These are phyloP conservation scores for Sporobolomyces roseus DNA, from an alignment of 768 basidiomycete genomes.

Conservation along the genomic window DNA sequence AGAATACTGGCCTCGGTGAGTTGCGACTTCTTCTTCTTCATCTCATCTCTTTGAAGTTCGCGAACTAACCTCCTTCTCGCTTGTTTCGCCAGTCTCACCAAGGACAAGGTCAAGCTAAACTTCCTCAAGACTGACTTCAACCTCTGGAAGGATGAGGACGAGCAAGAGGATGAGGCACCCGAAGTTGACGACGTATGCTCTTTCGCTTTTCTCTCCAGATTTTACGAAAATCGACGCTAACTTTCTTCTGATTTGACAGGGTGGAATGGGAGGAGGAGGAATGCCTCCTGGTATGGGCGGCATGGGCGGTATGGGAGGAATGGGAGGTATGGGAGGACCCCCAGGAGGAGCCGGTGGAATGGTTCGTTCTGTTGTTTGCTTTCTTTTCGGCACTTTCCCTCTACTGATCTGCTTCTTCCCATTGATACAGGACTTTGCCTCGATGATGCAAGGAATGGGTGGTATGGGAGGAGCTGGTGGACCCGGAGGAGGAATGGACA, in stretches of 20 bases:
- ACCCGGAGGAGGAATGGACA: slow-evolving; percentile 52
- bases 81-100: slow-evolving; percentile 60
- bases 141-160: slow-evolving; percentile 91
- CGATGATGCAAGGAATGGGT: slow-evolving; percentile 47
- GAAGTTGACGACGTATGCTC: slow-evolving; percentile 51
- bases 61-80: background rate
- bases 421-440: slow-evolving; percentile 25
- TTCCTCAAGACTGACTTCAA: slow-evolving; percentile 61
- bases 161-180: slow-evolving; percentile 70
- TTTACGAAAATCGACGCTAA: no score
- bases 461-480: slow-evolving; percentile 57
- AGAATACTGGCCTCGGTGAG: slow-evolving; percentile 75
- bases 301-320: slow-evolving; percentile 29
- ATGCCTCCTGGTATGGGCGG: slow-evolving; percentile 49
- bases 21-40: background rate
- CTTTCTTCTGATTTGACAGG: no score
- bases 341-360: slow-evolving; percentile 21
- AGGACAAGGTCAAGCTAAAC: slow-evolving; percentile 72
- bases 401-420: background rate
- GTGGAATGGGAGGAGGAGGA: no score
- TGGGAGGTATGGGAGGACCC: slow-evolving; percentile 23
- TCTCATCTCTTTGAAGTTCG: background rate
- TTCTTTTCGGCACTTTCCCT: no score
- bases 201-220: no score
- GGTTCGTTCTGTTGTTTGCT: slow-evolving; percentile 11